Percentiles rank a stretch among this genome's conserved stretches.
phyloP scores from a whole-genome alignment of 352 stramenopile species.

The Thalassiosira mediterranea region DNA sequence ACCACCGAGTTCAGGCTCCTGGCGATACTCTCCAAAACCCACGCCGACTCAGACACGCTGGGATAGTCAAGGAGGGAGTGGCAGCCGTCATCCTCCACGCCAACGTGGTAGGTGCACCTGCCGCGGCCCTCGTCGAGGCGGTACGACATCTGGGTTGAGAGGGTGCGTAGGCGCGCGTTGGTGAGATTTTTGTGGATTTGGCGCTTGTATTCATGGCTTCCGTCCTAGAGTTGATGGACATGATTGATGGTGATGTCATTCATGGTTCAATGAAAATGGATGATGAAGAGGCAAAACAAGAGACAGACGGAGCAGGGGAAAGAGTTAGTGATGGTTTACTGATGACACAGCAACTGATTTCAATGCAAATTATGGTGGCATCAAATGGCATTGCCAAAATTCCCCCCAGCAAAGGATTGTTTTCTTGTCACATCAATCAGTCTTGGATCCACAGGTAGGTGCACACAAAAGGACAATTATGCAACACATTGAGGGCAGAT shows the following conservation, averaged over 20 bases:
- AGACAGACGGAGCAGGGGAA: background rate
- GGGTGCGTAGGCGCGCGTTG: slow-evolving; percentile 63
- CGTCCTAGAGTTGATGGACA: slow-evolving; percentile 48
- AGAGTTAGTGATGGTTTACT: too few relatives aligned
- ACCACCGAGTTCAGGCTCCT: slow-evolving; percentile 78
- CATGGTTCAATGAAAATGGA: too few relatives aligned
- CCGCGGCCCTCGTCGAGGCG: slow-evolving; percentile 78
- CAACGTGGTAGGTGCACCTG: slow-evolving; percentile 73
- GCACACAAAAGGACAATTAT: too few relatives aligned
- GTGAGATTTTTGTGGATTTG: slow-evolving; percentile 63
- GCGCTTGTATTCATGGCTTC: slow-evolving; percentile 81
- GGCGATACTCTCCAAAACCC: slow-evolving; percentile 77
- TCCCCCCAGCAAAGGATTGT: too few relatives aligned
- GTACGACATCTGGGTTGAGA: slow-evolving; percentile 84
- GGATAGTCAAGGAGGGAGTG: slow-evolving; percentile 78
- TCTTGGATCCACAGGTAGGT: too few relatives aligned
- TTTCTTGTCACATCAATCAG: too few relatives aligned
- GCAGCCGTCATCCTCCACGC: slow-evolving; percentile 82
- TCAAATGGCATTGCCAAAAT: background rate
- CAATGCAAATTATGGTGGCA: background rate
- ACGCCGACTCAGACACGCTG: slow-evolving; percentile 63
- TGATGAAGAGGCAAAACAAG: too few relatives aligned
- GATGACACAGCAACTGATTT: too few relatives aligned
- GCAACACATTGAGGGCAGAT: too few relatives aligned
- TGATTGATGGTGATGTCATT: background rate